phyloP scores from a whole-genome alignment of 2,329 filamentous ascomycete genomes.

The Aureobasidium uvarum region DNA sequence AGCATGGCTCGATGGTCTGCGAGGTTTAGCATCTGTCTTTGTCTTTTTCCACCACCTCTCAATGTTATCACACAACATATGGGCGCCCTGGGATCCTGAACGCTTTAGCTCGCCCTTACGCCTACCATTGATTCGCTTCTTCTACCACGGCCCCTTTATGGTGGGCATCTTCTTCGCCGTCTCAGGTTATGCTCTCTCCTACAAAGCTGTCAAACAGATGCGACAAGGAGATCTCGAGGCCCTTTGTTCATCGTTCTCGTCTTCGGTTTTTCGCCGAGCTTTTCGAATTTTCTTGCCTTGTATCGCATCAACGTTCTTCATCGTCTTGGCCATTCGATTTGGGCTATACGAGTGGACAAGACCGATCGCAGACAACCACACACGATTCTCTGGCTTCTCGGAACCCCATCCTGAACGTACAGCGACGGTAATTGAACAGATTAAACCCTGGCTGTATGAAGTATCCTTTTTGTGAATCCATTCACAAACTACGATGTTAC shows the following conservation, averaged over 20 bases:
- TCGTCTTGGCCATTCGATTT: constrained; percentile 11
- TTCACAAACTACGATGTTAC: background rate
- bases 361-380: constrained; percentile 24
- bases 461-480: constrained; percentile 35
- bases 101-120: constrained; percentile 38
- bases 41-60: constrained; percentile 31
- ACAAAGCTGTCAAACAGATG: constrained; percentile 29
- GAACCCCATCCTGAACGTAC: constrained; percentile 25
- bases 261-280: constrained; percentile 30
- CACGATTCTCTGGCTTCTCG: constrained; percentile 12
- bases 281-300: constrained; percentile 30
- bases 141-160: constrained; percentile 56
- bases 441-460: constrained; percentile 39
- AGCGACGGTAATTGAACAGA: constrained; percentile 27
- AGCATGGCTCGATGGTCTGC: constrained; percentile 32
- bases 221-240: constrained; percentile 33
- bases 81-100: constrained; percentile 22
- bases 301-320: constrained; percentile 28
- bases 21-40: constrained; percentile 30
- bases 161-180: constrained; percentile 63
- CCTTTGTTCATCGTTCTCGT: constrained; percentile 30
- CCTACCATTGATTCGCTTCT: constrained; percentile 55
- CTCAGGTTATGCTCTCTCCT: constrained; percentile 41
- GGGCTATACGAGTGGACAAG: constrained; percentile 28
- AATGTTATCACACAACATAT: background rate